Evolutionary conservation across 2,329 filamentous ascomycete species (phyloP).

Genomic region (Immersiporthe knoxdaviesiana): DNA sequence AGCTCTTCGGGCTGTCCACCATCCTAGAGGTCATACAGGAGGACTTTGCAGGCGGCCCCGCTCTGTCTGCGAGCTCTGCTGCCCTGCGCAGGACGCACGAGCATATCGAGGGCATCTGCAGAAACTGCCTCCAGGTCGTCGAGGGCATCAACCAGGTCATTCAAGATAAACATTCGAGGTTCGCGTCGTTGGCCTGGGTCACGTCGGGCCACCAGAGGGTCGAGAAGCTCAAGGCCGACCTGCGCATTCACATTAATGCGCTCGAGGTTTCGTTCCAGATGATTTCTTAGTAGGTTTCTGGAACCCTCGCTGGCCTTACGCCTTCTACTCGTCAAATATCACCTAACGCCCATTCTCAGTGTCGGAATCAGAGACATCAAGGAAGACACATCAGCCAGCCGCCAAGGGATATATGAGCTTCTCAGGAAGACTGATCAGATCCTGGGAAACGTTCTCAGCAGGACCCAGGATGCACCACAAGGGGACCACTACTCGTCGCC

Average conservation of each 20-base stretch:
- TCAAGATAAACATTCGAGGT: neutral
- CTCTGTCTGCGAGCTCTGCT: neutral
- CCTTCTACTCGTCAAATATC: no score
- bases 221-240: constrained; percentile 6
- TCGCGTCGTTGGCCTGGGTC: neutral
- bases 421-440: constrained; percentile 7
- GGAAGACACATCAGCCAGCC: constrained; percentile 9
- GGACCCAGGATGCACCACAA: neutral
- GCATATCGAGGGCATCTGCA: constrained; percentile 5
- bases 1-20: constrained; percentile 1
- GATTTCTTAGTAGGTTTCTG: constrained; percentile 4
- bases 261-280: constrained; percentile 15
- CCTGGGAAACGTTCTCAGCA: neutral
- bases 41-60: neutral
- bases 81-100: neutral
- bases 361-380: constrained; percentile 13
- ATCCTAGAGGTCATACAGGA: constrained; percentile 6
- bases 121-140: neutral
- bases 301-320: neutral
- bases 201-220: neutral
- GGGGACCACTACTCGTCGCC: neutral
- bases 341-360: neutral
- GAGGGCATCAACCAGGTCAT: constrained; percentile 1
- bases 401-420: neutral
- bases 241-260: neutral